These are phyloP conservation scores for Fusarium siculi DNA, from an alignment of 2,329 filamentous ascomycete genomes.

Conservation along the genomic window DNA sequence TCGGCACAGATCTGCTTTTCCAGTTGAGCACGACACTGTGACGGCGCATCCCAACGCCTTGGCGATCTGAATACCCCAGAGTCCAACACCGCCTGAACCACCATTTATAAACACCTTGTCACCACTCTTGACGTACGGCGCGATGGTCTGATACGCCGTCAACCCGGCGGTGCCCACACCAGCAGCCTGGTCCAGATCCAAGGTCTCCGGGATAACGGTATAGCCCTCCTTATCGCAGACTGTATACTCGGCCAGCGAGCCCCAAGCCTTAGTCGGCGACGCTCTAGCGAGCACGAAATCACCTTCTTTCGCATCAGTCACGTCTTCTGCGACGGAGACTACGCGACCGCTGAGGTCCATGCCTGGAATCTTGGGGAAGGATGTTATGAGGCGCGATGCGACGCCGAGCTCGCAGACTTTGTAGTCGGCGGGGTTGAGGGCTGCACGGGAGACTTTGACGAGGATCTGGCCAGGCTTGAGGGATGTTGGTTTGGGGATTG, in stretches of 20 bases:
- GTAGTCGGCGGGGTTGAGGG: slow-evolving; percentile 62
- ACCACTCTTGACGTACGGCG: slow-evolving; percentile 60
- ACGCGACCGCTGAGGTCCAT: slow-evolving; percentile 65
- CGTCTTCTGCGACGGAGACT: slow-evolving; percentile 46
- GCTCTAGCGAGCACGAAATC: slow-evolving; percentile 57
- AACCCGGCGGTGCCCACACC: slow-evolving; percentile 57
- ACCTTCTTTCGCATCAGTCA: slow-evolving; percentile 49
- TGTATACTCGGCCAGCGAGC: slow-evolving; percentile 57
- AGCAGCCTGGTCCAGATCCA: slow-evolving; percentile 56
- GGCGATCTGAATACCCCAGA: slow-evolving; percentile 71
- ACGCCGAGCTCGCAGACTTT: slow-evolving; percentile 57
- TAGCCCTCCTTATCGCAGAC: slow-evolving; percentile 48
- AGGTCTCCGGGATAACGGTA: slow-evolving; percentile 52
- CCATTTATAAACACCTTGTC: slow-evolving; percentile 73
- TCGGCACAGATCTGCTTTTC: slow-evolving; percentile 67
- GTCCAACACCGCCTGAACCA: slow-evolving; percentile 71
- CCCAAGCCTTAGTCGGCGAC: slow-evolving; percentile 46
- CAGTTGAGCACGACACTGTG: slow-evolving; percentile 68
- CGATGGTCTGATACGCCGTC: slow-evolving; percentile 61
- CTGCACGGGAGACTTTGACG: slow-evolving; percentile 55
- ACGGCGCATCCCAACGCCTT: slow-evolving; percentile 71
- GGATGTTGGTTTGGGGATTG: slow-evolving; percentile 30
- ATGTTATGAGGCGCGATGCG: slow-evolving; percentile 45
- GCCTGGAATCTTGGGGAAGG: slow-evolving; percentile 56
- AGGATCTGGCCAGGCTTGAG: slow-evolving; percentile 51